phyloP scores from a whole-genome alignment of 331 rosid species.

The Arachis monticola region DNA sequence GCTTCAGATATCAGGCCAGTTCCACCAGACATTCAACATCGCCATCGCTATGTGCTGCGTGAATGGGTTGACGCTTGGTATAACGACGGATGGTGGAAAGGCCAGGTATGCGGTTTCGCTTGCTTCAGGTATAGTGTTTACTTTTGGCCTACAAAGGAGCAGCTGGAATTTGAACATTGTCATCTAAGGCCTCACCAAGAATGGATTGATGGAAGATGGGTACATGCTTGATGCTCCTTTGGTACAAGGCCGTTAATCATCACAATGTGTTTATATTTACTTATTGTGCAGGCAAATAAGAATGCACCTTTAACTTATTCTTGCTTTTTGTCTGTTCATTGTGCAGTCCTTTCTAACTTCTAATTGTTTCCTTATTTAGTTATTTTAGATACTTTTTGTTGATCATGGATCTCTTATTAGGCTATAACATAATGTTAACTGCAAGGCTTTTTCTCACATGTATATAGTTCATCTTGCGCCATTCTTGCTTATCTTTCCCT shows the following conservation, averaged over 20 bases:
- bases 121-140: slow-evolving; percentile 43
- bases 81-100: slow-evolving; percentile 60
- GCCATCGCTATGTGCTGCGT: not conserved
- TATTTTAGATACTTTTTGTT: slow-evolving; percentile 20
- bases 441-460: slow-evolving; percentile 4
- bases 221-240: slow-evolving; percentile 26
- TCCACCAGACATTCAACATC: slow-evolving; percentile 40
- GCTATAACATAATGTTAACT: slow-evolving; percentile 8
- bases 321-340: not conserved
- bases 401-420: slow-evolving; percentile 4
- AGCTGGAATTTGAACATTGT: slow-evolving; percentile 42
- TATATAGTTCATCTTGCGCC: slow-evolving; percentile 2
- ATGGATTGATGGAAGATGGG: slow-evolving; percentile 53
- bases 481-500: not conserved
- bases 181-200: slow-evolving; percentile 54
- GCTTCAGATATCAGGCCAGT: slow-evolving; percentile 47
- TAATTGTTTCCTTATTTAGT: slow-evolving; percentile 9
- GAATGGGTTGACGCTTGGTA: slow-evolving; percentile 50
- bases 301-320: not conserved
- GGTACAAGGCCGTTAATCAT: slow-evolving; percentile 8
- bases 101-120: slow-evolving; percentile 36
- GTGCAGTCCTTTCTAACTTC: not conserved
- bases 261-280: not conserved
- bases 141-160: slow-evolving; percentile 44
- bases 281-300: not conserved